Evolutionary conservation across 257 asterid genomes (phyloP), one percentile per base, ranked within the genome.

Genomic region (Asclepias syriaca): DNA sequence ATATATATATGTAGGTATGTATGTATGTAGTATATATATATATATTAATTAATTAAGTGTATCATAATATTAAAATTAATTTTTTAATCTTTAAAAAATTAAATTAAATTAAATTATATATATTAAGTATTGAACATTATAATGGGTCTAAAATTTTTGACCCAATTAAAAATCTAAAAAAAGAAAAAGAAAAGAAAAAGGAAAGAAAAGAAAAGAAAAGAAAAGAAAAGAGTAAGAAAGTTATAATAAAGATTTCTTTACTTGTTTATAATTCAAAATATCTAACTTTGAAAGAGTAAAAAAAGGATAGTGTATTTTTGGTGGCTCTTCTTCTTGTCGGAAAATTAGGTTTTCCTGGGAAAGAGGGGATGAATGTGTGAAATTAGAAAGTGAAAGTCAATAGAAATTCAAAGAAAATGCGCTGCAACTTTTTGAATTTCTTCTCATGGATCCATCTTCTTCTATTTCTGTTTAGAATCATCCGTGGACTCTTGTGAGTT

Each of bases 361-460:
- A 40, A 22, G 39, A 59, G 18, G 1, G 1, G 40, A 49, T 71
- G 67, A 71, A 43, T 45, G 57, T 57, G 37, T 8, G 7, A 50
- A 21, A 4, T 11, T 15, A 15, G 19, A 48, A 45, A 45, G 58
- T 67, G 71, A 6, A 22, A 45, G 22, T 46, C 39, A 67, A 49
- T 24, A 4, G 32, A 24, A 45, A 0, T 21, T 1, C 51, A 66
- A n/a, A 40, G 57, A 21, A 66, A 43, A 49, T 57, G n/a, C 55
- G 71, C 43, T 45, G 43, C 13, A 64, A 34, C 68, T 64, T 64
- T 60, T 64, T 37, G 50, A 18, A 37, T 64, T 63, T 34, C 8
- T 34, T 16, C 9, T 5, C n/a, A 13, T 51, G 6, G 19, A 5
- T 45, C 2, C 9, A 5, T 45, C 2, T 14, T 39, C 40, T 24